These are phyloP conservation scores for Cryptococcus deneoformans DNA, from an alignment of 1,284 basidiomycete species.

Conservation along the genomic window DNA sequence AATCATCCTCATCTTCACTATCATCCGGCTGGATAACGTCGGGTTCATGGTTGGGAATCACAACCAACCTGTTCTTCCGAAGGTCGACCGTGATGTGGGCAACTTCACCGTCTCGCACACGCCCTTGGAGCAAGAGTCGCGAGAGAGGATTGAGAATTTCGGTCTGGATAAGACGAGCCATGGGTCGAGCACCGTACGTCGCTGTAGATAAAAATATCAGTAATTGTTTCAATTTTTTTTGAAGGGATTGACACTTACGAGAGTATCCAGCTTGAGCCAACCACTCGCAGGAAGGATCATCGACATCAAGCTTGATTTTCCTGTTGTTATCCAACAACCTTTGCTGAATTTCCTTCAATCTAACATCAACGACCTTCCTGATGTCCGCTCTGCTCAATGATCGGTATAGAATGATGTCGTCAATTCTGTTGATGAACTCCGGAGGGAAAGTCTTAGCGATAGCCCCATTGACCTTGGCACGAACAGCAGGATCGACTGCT, in stretches of 20 bases:
- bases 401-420: slow-evolving; percentile 57
- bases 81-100: slow-evolving; percentile 78
- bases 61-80: slow-evolving; percentile 72
- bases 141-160: slow-evolving; percentile 93
- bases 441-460: slow-evolving; percentile 56
- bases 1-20: slow-evolving; percentile 38
- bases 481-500: slow-evolving; percentile 44
- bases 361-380: slow-evolving; percentile 54
- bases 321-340: slow-evolving; percentile 67
- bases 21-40: slow-evolving; percentile 42
- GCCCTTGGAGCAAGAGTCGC: slow-evolving; percentile 78
- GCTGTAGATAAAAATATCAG: slow-evolving; percentile 32
- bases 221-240: background rate
- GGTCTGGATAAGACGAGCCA: slow-evolving; percentile 87
- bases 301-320: slow-evolving; percentile 75
- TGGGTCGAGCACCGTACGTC: slow-evolving; percentile 83
- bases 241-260: slow-evolving; percentile 30
- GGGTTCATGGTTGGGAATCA: slow-evolving; percentile 75
- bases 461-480: slow-evolving; percentile 52
- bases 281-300: slow-evolving; percentile 75
- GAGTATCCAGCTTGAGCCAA: slow-evolving; percentile 83
- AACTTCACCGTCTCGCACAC: slow-evolving; percentile 75
- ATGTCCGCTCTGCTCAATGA: slow-evolving; percentile 54
- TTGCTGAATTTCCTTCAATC: slow-evolving; percentile 59
- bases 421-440: slow-evolving; percentile 58